These are phyloP conservation scores for Euphorbia tirucalli DNA, from an alignment of 345 rosid species.

Conservation along the genomic window DNA sequence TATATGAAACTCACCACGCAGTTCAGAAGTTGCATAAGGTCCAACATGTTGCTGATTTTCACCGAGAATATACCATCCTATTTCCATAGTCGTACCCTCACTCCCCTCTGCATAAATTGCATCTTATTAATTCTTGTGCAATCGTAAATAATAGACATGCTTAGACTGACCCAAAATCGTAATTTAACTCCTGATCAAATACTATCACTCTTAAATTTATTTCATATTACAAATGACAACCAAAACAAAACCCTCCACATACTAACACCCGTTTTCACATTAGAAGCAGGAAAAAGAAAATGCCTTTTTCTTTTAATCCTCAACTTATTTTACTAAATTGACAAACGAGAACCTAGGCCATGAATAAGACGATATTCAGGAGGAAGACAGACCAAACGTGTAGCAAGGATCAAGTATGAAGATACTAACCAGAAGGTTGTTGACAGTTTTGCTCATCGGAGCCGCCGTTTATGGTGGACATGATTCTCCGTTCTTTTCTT, in stretches of 20 bases:
- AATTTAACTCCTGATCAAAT: neutral
- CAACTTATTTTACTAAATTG: neutral
- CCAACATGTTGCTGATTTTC: constrained; percentile 67
- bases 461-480: constrained; percentile 2
- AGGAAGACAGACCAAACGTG: no score
- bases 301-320: no score
- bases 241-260: neutral
- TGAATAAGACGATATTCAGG: neutral
- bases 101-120: neutral
- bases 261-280: neutral
- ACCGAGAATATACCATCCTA: constrained; percentile 79
- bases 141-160: neutral
- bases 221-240: neutral
- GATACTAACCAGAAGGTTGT: constrained; percentile 1
- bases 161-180: neutral
- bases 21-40: constrained; percentile 67
- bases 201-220: neutral
- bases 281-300: neutral
- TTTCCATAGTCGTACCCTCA: constrained; percentile 30
- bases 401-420: neutral
- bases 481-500: neutral
- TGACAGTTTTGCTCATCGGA: neutral
- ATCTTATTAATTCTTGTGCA: neutral
- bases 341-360: neutral
- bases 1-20: constrained; percentile 51